Conservation (phyloP, 2,329 filamentous ascomycete species). For the Penicillium sumatraense region DNA sequence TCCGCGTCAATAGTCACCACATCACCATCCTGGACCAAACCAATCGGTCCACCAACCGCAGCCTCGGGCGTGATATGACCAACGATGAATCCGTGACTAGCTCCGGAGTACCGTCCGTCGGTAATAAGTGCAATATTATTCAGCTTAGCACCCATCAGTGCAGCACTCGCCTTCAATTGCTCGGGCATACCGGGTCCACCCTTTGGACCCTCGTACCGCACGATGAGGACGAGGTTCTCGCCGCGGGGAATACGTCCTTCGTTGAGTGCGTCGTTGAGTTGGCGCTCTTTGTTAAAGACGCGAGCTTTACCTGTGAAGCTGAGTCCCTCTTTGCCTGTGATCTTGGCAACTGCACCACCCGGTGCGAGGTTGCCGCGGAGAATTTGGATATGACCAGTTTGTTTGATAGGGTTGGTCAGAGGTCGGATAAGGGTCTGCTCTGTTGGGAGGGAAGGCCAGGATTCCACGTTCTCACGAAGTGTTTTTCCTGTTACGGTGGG, state of each 20-base stretch:
- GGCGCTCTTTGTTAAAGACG: conserved; percentile 84
- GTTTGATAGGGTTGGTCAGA: conserved; percentile 81
- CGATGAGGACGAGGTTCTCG: conserved; percentile 85
- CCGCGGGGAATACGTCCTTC: conserved; percentile 70
- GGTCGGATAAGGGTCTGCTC: conserved; percentile 83
- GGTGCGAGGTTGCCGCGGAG: conserved; percentile 86
- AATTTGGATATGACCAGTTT: conserved; percentile 85
- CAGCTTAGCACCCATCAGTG: conserved; percentile 89
- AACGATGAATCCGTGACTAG: conserved; percentile 89
- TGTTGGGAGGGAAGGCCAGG: conserved; percentile 75
- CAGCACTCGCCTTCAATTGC: conserved; percentile 83
- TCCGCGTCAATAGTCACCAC: conserved; percentile 84
- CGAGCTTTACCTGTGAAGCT: conserved; percentile 78
- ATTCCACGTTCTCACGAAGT: conserved; percentile 77
- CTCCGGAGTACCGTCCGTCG: conserved; percentile 87
- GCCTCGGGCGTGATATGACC: conserved; percentile 93
- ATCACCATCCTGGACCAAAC: conserved; percentile 79
- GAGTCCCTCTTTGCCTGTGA: conserved; percentile 92
- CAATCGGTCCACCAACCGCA: conserved; percentile 85
- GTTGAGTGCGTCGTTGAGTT: conserved; percentile 75
- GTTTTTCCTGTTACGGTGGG: conserved; percentile 84
- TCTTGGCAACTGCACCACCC: conserved; percentile 89
- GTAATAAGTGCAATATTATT: conserved; percentile 90
- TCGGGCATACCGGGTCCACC: conserved; percentile 97
- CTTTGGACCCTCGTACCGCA: conserved; percentile 91